Evolutionary conservation across 495 filamentous ascomycete species (phyloP).

Genomic region (Pyrenopolyporus hunteri): DNA sequence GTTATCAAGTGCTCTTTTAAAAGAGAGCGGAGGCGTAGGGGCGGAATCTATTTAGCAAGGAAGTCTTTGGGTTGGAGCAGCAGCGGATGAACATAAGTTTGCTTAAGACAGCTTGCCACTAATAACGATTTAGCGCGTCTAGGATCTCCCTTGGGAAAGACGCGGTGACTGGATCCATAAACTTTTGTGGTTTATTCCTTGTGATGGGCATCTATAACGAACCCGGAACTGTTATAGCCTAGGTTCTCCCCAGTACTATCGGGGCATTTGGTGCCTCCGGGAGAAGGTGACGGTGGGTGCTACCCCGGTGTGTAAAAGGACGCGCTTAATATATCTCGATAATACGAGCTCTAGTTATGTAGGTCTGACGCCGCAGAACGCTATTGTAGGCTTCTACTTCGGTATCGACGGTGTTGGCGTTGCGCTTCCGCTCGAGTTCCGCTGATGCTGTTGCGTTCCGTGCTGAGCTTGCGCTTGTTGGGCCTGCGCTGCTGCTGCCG

Average conservation of each 20-base stretch:
- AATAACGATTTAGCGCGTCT: background rate
- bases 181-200: background rate
- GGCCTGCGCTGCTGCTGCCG: constrained; percentile 36
- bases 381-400: constrained; percentile 15
- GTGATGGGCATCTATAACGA: background rate
- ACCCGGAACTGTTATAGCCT: background rate
- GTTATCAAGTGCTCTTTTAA: no score
- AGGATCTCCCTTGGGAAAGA: background rate
- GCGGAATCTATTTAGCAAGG: no score
- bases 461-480: constrained; percentile 36
- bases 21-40: no score
- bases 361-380: background rate
- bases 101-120: background rate
- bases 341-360: no score
- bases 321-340: no score
- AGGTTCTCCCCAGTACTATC: background rate
- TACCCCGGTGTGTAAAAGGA: no score
- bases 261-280: background rate
- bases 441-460: constrained; percentile 43
- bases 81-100: background rate
- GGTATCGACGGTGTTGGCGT: constrained; percentile 45
- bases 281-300: background rate
- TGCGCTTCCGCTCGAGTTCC: constrained; percentile 52
- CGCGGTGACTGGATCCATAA: background rate
- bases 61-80: no score